phyloP scores from a whole-genome alignment of 2,329 filamentous ascomycete species.

The Botrytis paeoniae region DNA sequence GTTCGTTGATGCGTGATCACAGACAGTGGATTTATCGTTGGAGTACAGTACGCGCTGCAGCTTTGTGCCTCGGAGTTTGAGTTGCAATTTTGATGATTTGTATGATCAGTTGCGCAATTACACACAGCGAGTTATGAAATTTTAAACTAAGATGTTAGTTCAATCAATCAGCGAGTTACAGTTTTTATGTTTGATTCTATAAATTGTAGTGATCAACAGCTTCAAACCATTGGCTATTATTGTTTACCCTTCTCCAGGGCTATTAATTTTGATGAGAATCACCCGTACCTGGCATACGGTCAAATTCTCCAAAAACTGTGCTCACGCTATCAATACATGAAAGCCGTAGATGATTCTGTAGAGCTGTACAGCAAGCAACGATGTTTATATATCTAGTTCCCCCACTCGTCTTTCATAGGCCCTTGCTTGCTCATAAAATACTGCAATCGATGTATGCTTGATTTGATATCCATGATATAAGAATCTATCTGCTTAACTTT shows the following conservation, averaged over 20 bases:
- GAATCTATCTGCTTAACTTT: no score
- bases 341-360: not conserved
- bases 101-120: not conserved
- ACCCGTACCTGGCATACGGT: not conserved
- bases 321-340: no score
- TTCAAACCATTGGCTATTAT: not conserved
- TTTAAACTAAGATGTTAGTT: not conserved
- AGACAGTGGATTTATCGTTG: not conserved
- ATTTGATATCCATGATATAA: not conserved
- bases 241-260: fast-evolving
- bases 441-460: fast-evolving
- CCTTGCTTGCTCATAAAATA: not conserved
- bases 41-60: not conserved
- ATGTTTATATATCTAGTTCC: not conserved
- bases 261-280: not conserved
- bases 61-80: not conserved
- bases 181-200: not conserved
- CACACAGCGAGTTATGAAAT: not conserved
- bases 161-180: not conserved
- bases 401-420: not conserved
- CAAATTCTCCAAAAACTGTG: fast-evolving
- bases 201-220: not conserved
- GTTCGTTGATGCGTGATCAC: not conserved
- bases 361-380: not conserved
- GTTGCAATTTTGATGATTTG: not conserved